These are phyloP conservation scores for Chaetomiaceae sp. DNA, from an alignment of 2,329 filamentous ascomycete species.

Conservation along the genomic window DNA sequence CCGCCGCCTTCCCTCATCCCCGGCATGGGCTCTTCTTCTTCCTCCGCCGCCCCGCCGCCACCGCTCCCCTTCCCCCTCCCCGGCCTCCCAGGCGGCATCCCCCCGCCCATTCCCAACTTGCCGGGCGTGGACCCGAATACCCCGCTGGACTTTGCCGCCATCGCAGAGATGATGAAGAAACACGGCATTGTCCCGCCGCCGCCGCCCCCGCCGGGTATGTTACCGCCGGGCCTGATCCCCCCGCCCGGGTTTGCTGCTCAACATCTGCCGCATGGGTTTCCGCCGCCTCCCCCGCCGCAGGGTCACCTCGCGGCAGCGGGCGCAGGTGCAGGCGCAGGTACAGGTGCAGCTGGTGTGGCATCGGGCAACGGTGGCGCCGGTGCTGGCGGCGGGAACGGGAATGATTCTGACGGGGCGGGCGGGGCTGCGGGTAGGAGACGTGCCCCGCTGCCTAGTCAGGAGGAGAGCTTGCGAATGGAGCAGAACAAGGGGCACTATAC, in stretches of 20 bases:
- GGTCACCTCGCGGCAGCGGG: conserved; percentile 15
- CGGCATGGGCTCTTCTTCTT: conserved; percentile 42
- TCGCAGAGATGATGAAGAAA: conserved; percentile 62
- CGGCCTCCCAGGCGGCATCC: conserved; percentile 42
- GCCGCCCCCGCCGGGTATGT: conserved; percentile 44
- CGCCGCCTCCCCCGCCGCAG: conserved; percentile 40
- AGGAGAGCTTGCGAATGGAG: conserved; percentile 74
- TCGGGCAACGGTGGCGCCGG: neutral
- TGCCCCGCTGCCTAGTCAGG: conserved; percentile 75
- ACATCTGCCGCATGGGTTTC: conserved; percentile 35
- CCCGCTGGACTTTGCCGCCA: conserved; percentile 56
- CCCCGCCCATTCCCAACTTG: conserved; percentile 47
- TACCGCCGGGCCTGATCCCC: conserved; percentile 45
- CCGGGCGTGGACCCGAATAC: conserved; percentile 51
- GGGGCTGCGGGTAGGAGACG: conserved; percentile 47
- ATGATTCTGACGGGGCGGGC: neutral
- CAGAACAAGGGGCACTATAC: conserved; percentile 64
- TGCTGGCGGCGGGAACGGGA: conserved; percentile 15
- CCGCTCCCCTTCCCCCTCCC: conserved; percentile 50
- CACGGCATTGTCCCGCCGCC: conserved; percentile 59
- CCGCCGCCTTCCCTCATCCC: conserved; percentile 41
- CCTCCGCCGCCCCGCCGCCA: conserved; percentile 38
- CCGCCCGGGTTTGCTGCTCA: conserved; percentile 36
- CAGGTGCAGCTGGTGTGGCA: neutral
- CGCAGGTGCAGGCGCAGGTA: neutral